A percentile compares a stretch with the other conserved stretches of the same genome.
phyloP scores from a whole-genome alignment of 345 rosid species.

The Populus alba region DNA sequence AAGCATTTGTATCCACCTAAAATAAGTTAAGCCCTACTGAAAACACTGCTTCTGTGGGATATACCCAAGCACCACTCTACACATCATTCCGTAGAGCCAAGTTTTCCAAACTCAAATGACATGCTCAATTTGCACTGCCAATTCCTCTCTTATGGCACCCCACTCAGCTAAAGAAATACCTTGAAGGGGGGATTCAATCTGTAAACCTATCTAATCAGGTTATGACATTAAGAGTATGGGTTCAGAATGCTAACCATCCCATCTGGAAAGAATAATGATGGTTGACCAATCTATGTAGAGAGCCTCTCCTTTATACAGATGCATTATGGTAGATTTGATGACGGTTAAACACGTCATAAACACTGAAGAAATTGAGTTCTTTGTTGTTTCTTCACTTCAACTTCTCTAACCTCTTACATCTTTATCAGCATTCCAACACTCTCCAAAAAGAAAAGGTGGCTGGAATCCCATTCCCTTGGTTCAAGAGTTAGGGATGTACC shows the following conservation, averaged over 20 bases:
- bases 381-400: background rate
- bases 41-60: too few relatives aligned
- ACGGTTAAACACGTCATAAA: background rate
- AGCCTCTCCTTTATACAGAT: background rate
- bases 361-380: background rate
- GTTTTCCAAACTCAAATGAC: too few relatives aligned
- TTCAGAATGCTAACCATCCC: background rate
- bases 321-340: background rate
- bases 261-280: background rate
- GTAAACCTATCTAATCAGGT: background rate
- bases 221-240: background rate
- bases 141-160: too few relatives aligned
- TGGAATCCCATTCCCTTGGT: too few relatives aligned
- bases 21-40: too few relatives aligned
- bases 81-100: too few relatives aligned
- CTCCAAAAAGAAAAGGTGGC: too few relatives aligned
- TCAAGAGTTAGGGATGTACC: background rate
- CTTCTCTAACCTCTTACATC: background rate
- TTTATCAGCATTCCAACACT: background rate
- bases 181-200: background rate
- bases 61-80: too few relatives aligned
- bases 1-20: too few relatives aligned
- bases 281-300: background rate
- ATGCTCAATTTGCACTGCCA: too few relatives aligned
- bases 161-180: too few relatives aligned